Base-by-base conservation (phyloP, 2,329 filamentous ascomycete species). In the Calycina herbarum region DNA sequence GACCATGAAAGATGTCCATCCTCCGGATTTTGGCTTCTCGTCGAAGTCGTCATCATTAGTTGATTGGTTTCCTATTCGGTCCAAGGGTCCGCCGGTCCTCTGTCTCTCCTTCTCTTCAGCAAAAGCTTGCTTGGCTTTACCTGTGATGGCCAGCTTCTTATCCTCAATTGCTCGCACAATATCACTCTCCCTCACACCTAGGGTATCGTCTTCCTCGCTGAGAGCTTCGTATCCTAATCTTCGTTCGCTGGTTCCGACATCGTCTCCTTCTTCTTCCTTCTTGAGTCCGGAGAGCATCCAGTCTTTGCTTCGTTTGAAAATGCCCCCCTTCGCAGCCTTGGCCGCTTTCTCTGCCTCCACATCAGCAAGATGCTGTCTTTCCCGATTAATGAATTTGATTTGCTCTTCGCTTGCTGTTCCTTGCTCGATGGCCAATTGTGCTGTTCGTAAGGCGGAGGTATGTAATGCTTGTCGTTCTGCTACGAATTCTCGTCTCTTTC, bases 401-500 rank as follows among this genome's bases (percentile, higher is more conserved):
- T 86, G 82, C 48, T 82, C 81, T 64, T 83, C 79, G 3, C 79
- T 79, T 27, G 82, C 82, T 15, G 68, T 76, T 6, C 83, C 83
- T 31, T 71, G 42, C 40, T 73, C 71, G 40, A 80, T 75, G 6
- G 82, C 82, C 42, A 74, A 64, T 64, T 76, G 77, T 38, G 84
- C 84, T 57, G 76, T 76, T 58, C 76, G 74, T 54, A 85, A 74
- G 51, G 83, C 83, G 57, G 77, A 73, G 58, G 76, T 76, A 54
- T 83, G 75, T 71, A 81, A 75, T 59, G 77, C 78, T 70, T 83
- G 79, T 64, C 76, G 73, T 68, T 76, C 71, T 72, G 87, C 82
- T 68, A 87, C 82, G 81, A 83, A 91, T 68, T 89, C 85, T 45
- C 81, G 81, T 64, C 84, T 81, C 79, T 89, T 87, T 66, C 84